These are phyloP conservation scores for Metschnikowia continentalis DNA, from an alignment of 805 yeast species.

Conservation along the genomic window DNA sequence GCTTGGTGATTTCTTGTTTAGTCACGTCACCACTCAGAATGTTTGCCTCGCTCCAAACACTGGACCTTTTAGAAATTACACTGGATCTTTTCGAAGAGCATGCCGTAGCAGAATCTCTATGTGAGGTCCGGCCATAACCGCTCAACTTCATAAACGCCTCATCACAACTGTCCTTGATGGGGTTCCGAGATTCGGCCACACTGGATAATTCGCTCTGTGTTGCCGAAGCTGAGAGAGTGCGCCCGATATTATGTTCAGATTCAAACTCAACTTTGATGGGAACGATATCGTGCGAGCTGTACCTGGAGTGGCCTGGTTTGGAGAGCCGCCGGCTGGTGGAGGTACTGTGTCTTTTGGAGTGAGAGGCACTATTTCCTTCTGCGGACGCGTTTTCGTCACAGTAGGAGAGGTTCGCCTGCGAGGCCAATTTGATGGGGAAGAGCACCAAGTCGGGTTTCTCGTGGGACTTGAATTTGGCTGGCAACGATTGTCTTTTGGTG, in stretches of 20 bases:
- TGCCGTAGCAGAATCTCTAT: slow-evolving; percentile 17
- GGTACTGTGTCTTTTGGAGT: slow-evolving; percentile 17
- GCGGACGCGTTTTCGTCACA: slow-evolving; percentile 17
- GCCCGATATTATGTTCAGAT: slow-evolving; percentile 14
- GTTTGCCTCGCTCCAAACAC: slow-evolving; percentile 23
- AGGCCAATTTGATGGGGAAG: slow-evolving; percentile 39
- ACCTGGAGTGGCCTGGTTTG: slow-evolving; percentile 35
- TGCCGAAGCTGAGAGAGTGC: slow-evolving; percentile 30
- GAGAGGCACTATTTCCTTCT: background rate
- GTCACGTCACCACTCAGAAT: slow-evolving; percentile 25
- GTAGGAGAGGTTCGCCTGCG: slow-evolving; percentile 17
- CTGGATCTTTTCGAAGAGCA: slow-evolving; percentile 16
- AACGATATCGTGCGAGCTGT: slow-evolving; percentile 40
- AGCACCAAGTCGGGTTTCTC: slow-evolving; percentile 34
- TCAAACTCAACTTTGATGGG: slow-evolving; percentile 45
- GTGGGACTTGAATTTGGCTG: slow-evolving; percentile 24
- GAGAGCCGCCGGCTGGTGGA: slow-evolving; percentile 20
- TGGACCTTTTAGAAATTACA: slow-evolving; percentile 27
- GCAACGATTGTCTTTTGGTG: slow-evolving; percentile 33
- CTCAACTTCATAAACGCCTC: slow-evolving; percentile 29
- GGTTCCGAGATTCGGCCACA: slow-evolving; percentile 14
- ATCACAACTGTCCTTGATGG: slow-evolving; percentile 17
- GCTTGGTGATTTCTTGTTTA: slow-evolving; percentile 47
- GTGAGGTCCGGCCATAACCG: slow-evolving; percentile 19
- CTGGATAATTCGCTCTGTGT: slow-evolving; percentile 11